These are phyloP conservation scores for Zygoascus meyerae DNA, from an alignment of 1,139 yeast species.

Conservation along the genomic window DNA sequence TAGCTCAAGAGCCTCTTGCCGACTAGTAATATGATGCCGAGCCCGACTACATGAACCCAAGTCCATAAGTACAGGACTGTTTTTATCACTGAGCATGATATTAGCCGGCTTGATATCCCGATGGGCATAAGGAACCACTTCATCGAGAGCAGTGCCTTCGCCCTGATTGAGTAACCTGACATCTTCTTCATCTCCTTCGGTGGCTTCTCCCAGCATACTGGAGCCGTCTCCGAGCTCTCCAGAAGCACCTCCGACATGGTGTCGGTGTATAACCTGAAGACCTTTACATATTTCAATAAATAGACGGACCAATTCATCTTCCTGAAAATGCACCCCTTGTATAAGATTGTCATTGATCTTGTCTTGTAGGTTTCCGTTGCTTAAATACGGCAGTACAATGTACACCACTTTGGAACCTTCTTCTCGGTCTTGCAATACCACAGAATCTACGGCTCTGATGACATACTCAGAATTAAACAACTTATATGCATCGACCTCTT, in stretches of 20 bases:
- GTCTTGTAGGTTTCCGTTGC: conserved; percentile 72
- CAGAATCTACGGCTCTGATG: conserved; percentile 63
- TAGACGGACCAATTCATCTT: conserved; percentile 54
- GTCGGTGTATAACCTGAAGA: conserved; percentile 67
- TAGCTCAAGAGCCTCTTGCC: conserved; percentile 68
- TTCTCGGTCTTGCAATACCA: conserved; percentile 54
- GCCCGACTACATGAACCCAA: conserved; percentile 76
- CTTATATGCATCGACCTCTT: conserved; percentile 70
- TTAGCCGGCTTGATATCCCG: conserved; percentile 86
- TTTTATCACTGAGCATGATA: conserved; percentile 69
- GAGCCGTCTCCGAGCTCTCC: background rate
- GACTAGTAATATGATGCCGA: conserved; percentile 45
- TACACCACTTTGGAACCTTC: conserved; percentile 79
- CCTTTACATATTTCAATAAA: conserved; percentile 72
- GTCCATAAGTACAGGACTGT: conserved; percentile 72
- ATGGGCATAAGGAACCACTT: conserved; percentile 71
- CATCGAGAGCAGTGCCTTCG: conserved; percentile 43
- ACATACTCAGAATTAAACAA: conserved; percentile 65
- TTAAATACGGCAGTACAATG: conserved; percentile 72
- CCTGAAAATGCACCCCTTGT: conserved; percentile 48
- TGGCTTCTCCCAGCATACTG: conserved; percentile 13
- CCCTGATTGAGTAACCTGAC: conserved; percentile 23
- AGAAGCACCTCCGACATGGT: conserved; percentile 23
- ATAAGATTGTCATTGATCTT: conserved; percentile 58
- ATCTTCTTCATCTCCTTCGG: conserved; percentile 24